Conservation (phyloP, 306 rosid genomes). For the Lithocarpus polystachyus region DNA sequence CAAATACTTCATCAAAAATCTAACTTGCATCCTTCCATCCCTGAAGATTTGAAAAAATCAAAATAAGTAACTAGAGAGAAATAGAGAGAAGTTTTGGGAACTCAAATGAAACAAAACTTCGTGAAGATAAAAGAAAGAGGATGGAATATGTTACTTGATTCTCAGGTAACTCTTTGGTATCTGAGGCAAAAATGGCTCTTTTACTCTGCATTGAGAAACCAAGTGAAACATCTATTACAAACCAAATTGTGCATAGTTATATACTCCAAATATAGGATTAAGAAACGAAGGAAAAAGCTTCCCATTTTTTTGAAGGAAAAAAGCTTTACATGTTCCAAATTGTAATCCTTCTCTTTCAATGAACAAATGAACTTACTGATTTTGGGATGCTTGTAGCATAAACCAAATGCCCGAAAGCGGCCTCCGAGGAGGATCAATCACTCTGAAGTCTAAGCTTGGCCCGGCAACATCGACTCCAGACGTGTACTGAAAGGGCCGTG, state of each 20-base stretch:
- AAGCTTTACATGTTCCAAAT: background rate
- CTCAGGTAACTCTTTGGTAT: slow-evolving; percentile 86
- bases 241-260: background rate
- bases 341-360: background rate
- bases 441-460: slow-evolving; percentile 59
- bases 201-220: slow-evolving; percentile 54
- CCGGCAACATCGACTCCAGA: slow-evolving; percentile 46
- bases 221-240: background rate
- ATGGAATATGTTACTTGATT: slow-evolving; percentile 60
- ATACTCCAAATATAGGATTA: background rate
- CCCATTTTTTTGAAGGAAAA: too few species aligned
- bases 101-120: background rate
- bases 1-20: slow-evolving; percentile 84
- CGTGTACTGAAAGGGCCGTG: slow-evolving; percentile 50
- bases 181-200: slow-evolving; percentile 84
- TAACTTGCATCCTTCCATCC: slow-evolving; percentile 93
- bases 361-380: slow-evolving; percentile 57
- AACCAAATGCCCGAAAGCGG: slow-evolving; percentile 98
- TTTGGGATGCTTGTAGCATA: slow-evolving; percentile 80
- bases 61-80: background rate
- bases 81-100: slow-evolving; percentile 1
- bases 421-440: slow-evolving; percentile 80
- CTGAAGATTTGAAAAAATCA: slow-evolving; percentile 28
- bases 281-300: background rate
- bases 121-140: background rate